A percentile compares a stretch with the other conserved stretches of the same genome.
Conservation (phyloP, 352 stramenopile species). For the Globisporangium nunn region DNA sequence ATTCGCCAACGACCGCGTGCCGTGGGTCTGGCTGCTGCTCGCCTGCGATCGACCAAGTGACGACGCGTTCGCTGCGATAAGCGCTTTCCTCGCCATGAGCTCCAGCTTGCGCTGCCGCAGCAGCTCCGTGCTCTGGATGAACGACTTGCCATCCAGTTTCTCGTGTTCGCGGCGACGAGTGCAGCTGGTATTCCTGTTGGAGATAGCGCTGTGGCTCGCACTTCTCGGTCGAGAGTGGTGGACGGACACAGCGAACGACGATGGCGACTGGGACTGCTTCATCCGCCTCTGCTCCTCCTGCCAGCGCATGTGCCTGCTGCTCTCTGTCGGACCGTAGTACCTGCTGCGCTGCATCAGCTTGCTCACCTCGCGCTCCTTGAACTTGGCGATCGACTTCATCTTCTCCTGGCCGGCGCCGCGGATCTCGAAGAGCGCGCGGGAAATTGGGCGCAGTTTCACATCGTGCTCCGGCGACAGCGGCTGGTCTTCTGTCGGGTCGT, state of each 20-base stretch:
- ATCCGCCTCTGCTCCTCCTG: constrained; percentile 59
- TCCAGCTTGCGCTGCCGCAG: constrained; percentile 24
- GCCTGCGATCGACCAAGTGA: neutral
- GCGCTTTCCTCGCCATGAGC: constrained; percentile 11
- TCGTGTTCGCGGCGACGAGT: constrained; percentile 23
- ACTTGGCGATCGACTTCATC: constrained; percentile 41
- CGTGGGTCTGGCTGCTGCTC: neutral
- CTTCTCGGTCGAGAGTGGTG: constrained; percentile 18
- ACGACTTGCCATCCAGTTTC: constrained; percentile 42
- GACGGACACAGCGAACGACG: constrained; percentile 2
- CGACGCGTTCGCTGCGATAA: neutral
- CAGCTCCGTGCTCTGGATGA: constrained; percentile 52
- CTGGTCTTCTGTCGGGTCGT: constrained; percentile 50
- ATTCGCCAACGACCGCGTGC: constrained; percentile 7
- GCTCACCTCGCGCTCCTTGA: constrained; percentile 40
- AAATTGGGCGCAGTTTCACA: constrained; percentile 68
- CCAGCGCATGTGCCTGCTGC: constrained; percentile 71
- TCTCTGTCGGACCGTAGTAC: constrained; percentile 75
- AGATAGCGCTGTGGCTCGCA: constrained; percentile 30
- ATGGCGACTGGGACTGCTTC: constrained; percentile 15
- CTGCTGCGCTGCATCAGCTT: constrained; percentile 59
- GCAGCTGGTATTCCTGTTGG: constrained; percentile 12
- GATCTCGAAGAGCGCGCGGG: constrained; percentile 70
- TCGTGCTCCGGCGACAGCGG: constrained; percentile 24
- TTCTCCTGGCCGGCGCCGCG: constrained; percentile 53